A percentile compares a stretch with the other conserved stretches of the same genome.
These are phyloP conservation scores for Clarireedia hainanense DNA, from an alignment of 2,329 filamentous ascomycete genomes.

Conservation along the genomic window DNA sequence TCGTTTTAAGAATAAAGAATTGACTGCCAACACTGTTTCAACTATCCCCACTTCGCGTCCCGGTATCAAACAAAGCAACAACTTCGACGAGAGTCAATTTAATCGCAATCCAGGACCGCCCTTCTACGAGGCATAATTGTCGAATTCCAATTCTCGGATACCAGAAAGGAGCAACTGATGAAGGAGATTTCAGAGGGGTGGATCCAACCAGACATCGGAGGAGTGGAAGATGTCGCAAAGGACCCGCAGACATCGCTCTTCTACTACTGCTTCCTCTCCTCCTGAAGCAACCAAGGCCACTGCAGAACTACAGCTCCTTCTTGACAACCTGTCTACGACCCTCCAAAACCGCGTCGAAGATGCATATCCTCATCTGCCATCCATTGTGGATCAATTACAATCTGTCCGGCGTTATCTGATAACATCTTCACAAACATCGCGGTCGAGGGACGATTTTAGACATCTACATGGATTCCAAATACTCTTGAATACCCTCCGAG, in stretches of 20 bases:
- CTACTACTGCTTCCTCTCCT: constrained; percentile 51
- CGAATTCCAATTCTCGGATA: constrained; percentile 3
- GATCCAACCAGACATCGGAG: constrained; percentile 23
- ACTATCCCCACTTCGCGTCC: constrained; percentile 9
- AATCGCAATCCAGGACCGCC: neutral
- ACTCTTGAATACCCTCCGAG: constrained; percentile 60
- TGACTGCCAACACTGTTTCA: constrained; percentile 1
- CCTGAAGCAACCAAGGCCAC: constrained; percentile 51
- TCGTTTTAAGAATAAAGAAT: neutral
- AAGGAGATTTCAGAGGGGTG: constrained; percentile 16
- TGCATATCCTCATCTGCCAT: constrained; percentile 27
- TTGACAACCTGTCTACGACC: constrained; percentile 38
- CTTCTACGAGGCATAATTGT: constrained; percentile 11
- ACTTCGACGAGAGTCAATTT: constrained; percentile 16
- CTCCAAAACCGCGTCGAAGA: constrained; percentile 15
- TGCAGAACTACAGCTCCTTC: constrained; percentile 48
- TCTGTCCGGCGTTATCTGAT: constrained; percentile 26
- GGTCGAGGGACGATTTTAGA: constrained; percentile 72
- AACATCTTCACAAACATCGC: constrained; percentile 38
- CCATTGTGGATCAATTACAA: constrained; percentile 27
- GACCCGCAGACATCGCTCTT: constrained; percentile 54
- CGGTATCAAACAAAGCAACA: constrained; percentile 8
- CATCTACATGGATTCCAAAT: constrained; percentile 71
- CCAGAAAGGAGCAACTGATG: constrained; percentile 15
- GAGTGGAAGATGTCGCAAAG: constrained; percentile 40